Percentiles rank a stretch among this genome's conserved stretches.
These are phyloP conservation scores for Ophiocordyceps camponoti-rufipedis DNA, from an alignment of 2,329 filamentous ascomycete species.

Conservation along the genomic window DNA sequence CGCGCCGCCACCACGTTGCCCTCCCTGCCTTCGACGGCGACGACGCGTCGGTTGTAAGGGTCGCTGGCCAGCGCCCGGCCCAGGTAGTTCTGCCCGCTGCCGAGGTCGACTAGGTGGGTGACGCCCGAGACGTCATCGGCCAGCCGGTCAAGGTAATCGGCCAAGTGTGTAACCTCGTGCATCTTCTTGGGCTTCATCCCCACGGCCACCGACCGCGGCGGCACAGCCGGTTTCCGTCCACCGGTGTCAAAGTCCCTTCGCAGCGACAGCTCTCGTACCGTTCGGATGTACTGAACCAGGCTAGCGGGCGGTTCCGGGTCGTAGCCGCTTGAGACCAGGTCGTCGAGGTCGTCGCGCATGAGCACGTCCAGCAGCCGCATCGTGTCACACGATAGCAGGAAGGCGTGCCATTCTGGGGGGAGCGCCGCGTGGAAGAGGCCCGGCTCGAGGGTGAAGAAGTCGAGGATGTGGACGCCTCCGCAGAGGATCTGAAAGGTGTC, in stretches of 20 bases:
- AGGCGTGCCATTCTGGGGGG: slow-evolving; percentile 64
- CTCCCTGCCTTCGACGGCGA: slow-evolving; percentile 77
- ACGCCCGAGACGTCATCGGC: slow-evolving; percentile 37
- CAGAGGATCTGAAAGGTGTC: slow-evolving; percentile 75
- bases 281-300: slow-evolving; percentile 53
- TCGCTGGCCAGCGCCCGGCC: slow-evolving; percentile 70
- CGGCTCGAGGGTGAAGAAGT: slow-evolving; percentile 79
- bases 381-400: slow-evolving; percentile 52
- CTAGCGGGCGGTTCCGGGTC: slow-evolving; percentile 25
- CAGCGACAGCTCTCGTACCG: slow-evolving; percentile 53
- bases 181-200: slow-evolving; percentile 96
- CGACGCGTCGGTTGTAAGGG: slow-evolving; percentile 71
- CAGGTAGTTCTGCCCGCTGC: slow-evolving; percentile 91
- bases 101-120: slow-evolving; percentile 83
- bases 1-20: slow-evolving; percentile 76
- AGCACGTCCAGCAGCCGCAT: slow-evolving; percentile 67
- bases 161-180: slow-evolving; percentile 83
- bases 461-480: slow-evolving; percentile 89
- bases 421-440: slow-evolving; percentile 66
- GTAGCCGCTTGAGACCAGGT: slow-evolving; percentile 9
- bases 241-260: slow-evolving; percentile 36
- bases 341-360: slow-evolving; percentile 54
- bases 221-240: slow-evolving; percentile 27
- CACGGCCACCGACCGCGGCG: slow-evolving; percentile 57
- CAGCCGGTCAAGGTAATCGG: slow-evolving; percentile 56